A percentile compares a stretch with the other conserved stretches of the same genome.
phyloP scores from a whole-genome alignment of 345 rosid genomes.

The Odontarrhena argentea region DNA sequence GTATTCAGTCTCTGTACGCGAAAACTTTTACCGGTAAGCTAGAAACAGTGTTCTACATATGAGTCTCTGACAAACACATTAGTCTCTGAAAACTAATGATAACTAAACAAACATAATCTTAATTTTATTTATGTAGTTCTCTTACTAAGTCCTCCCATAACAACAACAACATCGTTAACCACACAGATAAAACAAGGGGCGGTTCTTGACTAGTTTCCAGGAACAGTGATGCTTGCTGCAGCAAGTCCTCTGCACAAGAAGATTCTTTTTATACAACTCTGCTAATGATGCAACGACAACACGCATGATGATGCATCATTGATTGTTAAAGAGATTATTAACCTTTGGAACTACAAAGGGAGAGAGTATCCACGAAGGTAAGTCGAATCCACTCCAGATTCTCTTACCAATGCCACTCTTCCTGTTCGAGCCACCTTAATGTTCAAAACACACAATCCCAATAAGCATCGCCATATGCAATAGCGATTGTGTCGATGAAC shows the following conservation, averaged over 20 bases:
- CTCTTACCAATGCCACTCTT: conserved; percentile 71
- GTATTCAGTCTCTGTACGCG: not conserved
- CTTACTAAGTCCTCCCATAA: conserved; percentile 13
- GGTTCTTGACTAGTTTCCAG: conserved; percentile 29
- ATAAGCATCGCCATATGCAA: not conserved
- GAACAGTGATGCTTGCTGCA: conserved; percentile 29
- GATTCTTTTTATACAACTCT: conserved; percentile 3
- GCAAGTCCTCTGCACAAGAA: conserved; percentile 37
- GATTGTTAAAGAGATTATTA: conserved; percentile 3
- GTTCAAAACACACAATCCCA: conserved; percentile 4
- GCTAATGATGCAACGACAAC: conserved; percentile 8
- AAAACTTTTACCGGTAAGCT: not conserved
- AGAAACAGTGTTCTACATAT: conserved; percentile 1
- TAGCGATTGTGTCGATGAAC: not conserved
- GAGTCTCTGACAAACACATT: conserved; percentile 1
- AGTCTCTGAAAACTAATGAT: not conserved
- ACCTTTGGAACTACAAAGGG: conserved; percentile 48
- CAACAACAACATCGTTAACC: conserved; percentile 4
- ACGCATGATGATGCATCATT: conserved; percentile 11
- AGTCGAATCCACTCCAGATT: conserved; percentile 75
- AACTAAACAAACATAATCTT: conserved; percentile 11
- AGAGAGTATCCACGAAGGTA: conserved; percentile 64
- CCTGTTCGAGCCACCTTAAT: conserved; percentile 76
- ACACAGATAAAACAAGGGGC: conserved; percentile 16
- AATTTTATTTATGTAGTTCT: conserved; percentile 20